Evolutionary conservation across 1,284 basidiomycete genomes (phyloP), one percentile per base, ranked within the genome.

Genomic region (Cryptococcus sp.): DNA sequence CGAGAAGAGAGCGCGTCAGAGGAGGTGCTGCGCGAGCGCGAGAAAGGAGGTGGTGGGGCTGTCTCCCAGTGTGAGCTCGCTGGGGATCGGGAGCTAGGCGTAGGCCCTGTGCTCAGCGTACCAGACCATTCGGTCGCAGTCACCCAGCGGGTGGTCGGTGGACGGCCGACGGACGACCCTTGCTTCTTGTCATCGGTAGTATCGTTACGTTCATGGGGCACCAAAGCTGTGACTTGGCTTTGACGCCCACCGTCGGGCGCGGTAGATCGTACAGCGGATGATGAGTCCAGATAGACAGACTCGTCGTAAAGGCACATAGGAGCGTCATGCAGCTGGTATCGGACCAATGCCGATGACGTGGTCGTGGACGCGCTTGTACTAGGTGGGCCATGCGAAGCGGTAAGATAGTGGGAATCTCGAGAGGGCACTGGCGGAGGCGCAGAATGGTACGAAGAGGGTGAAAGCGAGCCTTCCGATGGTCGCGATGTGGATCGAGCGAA

Each of bases 261-360:
- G 7, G 30, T 5, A 35, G 30, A 4, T 35, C 30, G 30, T 10
- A 13, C 30, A 35, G 13, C 30, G 7, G 30, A 35, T 35, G 30
- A 35, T 35, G 30, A 35, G 7, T 35, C 30, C n/a, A 45, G 13
- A 45, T 46, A 17, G 16, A 22, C 16, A 20, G 46, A 22, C 20
- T 54, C 10, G 20, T 54, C 48, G 23, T 47, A 55, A 11, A 50
- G 42, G 13, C 58, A 61, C 13, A 66, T 65, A 41, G 64, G 67
- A 2, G 54, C 48, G 47, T 73, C 71, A 30, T 72, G 63, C 17
- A 72, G 57, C 48, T 69, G 66, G 50, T 68, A 70, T 30, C 63
- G 53, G 11, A 47, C 42, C 3, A 57, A 57, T 15, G 43, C 55
- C 3, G 41, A 35, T 16, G 43, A 30, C 42, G 42, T 35, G 4